Evolutionary conservation across 2,329 filamentous ascomycete genomes (phyloP), one percentile per base, ranked within the genome.

Genomic region (Anisogramma anomala): DNA sequence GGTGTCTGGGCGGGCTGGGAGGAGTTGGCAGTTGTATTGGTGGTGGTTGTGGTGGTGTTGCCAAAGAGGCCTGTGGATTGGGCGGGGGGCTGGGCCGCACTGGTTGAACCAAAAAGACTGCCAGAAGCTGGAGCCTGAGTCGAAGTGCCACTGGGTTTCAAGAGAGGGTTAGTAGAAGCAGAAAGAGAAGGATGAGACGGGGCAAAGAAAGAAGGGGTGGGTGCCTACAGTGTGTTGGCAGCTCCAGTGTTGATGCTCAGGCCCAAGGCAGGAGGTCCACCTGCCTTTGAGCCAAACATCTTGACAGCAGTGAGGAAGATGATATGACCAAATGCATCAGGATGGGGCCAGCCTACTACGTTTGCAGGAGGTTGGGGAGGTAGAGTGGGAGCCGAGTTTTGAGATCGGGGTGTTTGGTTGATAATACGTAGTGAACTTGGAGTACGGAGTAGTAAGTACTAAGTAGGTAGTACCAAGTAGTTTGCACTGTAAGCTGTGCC

Each of bases 211-310:
- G n/a, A 23, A 39, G 15, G 15, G 19, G n/a, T n/a, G n/a, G 31
- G 13, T 33, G 63, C 68, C 57, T 52, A 73, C 70, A 71, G 69
- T 47, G 67, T 58, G 57, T 77, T 79, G 48, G 75, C 75, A 43
- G 71, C 65, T 49, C 67, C 69, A 14, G 74, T 78, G 60, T 79
- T 80, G 60, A 79, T 79, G 54, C 70, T 76, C 49, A 79, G 66
- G 54, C 71, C 76, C 49, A 79, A 66, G 54, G 71, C 73, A 49
- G 66, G 71, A 47, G 73, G 73, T 53, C 71, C 73, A 57, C 73
- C 77, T 44, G 70, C 69, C 51, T 74, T 77, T 57, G 73, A 67
- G 44, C 65, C 66, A 55, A 72, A 59, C 68, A 71, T 71, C 48
- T 15, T 36, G 27, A 20, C 14, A 11, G 26, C 7, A 22, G 10